Percentiles rank a stretch among this genome's conserved stretches.
phyloP scores from a whole-genome alignment of 2,329 filamentous ascomycete species.

The Trichoderma afroharzianum region DNA sequence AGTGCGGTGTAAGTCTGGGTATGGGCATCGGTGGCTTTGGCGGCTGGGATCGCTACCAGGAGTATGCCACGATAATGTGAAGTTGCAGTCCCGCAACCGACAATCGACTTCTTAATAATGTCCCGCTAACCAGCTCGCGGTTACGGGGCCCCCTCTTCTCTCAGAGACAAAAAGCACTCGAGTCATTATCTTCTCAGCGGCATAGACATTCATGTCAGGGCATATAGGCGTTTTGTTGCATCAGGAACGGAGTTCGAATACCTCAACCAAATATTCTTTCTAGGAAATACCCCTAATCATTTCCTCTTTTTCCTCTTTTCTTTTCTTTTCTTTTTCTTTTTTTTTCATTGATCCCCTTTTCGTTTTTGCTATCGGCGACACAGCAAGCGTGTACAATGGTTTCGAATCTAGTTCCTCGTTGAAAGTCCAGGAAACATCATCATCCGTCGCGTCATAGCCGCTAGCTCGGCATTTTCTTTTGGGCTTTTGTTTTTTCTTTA shows the following conservation, averaged over 20 bases:
- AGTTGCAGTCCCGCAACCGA: slow-evolving; percentile 52
- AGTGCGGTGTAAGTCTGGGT: slow-evolving; percentile 71
- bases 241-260: slow-evolving; percentile 40
- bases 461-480: slow-evolving; percentile 44
- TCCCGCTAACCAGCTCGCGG: slow-evolving; percentile 20
- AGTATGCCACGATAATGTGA: slow-evolving; percentile 87
- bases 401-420: slow-evolving; percentile 31
- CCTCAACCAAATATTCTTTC: slow-evolving; percentile 34
- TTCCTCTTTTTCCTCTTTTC: slow-evolving; percentile 20
- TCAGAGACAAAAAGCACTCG: slow-evolving; percentile 21
- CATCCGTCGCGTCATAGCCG: slow-evolving; percentile 39
- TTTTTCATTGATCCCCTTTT: slow-evolving; percentile 33
- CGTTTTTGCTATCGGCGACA: slow-evolving; percentile 36
- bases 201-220: slow-evolving; percentile 35
- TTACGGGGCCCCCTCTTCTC: neutral
- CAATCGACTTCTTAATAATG: slow-evolving; percentile 44
- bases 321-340: slow-evolving; percentile 18
- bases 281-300: slow-evolving; percentile 25
- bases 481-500: slow-evolving; percentile 37
- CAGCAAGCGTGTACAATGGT: slow-evolving; percentile 41
- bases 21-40: slow-evolving; percentile 56
- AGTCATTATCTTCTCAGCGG: slow-evolving; percentile 34
- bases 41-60: slow-evolving; percentile 81
- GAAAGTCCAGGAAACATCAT: slow-evolving; percentile 35
- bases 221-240: slow-evolving; percentile 43